phyloP scores from a whole-genome alignment of 1,284 basidiomycete species.

The Cryptococcus sp. region DNA sequence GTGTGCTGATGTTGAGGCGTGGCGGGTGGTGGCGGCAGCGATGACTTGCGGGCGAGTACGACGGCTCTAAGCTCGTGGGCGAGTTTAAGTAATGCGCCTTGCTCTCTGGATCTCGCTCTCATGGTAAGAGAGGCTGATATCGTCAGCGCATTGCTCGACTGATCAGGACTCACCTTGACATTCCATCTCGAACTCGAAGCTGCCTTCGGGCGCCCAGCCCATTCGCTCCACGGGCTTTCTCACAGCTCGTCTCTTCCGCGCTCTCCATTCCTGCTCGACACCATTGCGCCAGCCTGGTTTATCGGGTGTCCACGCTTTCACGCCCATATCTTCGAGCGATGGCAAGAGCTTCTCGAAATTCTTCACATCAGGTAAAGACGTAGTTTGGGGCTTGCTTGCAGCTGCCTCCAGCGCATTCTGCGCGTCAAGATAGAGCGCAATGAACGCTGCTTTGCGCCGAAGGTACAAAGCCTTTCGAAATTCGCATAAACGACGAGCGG shows the following conservation, averaged over 20 bases:
- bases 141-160: not conserved
- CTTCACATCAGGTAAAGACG: conserved; percentile 14
- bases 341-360: conserved; percentile 33
- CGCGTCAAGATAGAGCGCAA: conserved; percentile 45
- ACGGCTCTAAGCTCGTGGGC: conserved; percentile 42
- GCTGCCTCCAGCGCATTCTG: conserved; percentile 27
- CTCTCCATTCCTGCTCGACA: conserved; percentile 21
- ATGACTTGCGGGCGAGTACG: conserved; percentile 29
- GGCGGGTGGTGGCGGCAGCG: conserved; percentile 7
- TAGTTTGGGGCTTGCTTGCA: conserved; percentile 1
- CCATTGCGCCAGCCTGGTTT: conserved; percentile 38
- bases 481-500: conserved; percentile 7
- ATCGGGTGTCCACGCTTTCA: conserved; percentile 41
- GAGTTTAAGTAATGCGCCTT: conserved; percentile 34
- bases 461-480: conserved; percentile 36
- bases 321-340: conserved; percentile 35
- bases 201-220: conserved; percentile 51
- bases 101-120: conserved; percentile 28
- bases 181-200: conserved; percentile 48
- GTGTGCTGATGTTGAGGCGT: not conserved
- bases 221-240: conserved; percentile 35
- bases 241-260: conserved; percentile 19
- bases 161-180: conserved; percentile 34
- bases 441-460: conserved; percentile 40
- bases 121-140: conserved; percentile 27